Percentiles rank a stretch among this genome's conserved stretches.
Evolutionary conservation across 192 early-diverging fungal genomes (phyloP).

Genomic region (Kappamyces sp.): DNA sequence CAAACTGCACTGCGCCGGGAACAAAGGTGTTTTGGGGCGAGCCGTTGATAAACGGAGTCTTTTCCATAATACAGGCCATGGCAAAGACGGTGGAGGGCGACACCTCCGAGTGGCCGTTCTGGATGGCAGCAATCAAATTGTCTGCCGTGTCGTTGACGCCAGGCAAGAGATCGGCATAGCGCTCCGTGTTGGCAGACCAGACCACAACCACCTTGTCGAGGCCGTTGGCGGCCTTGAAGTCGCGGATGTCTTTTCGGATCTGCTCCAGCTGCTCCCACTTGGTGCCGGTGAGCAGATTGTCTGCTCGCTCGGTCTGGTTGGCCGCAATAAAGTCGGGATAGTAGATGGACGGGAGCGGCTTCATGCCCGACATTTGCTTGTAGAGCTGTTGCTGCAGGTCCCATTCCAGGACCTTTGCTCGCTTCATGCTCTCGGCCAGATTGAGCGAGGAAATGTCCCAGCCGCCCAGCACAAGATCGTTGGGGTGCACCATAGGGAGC

Average conservation of each 20-base stretch:
- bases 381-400: slow-evolving; percentile 92
- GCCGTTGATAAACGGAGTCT: slow-evolving; percentile 96
- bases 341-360: slow-evolving; percentile 94
- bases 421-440: slow-evolving; percentile 88
- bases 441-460: slow-evolving; percentile 92
- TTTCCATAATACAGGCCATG: slow-evolving; percentile 91
- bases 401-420: slow-evolving; percentile 92
- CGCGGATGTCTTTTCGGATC: slow-evolving; percentile 90
- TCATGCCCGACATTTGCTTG: slow-evolving; percentile 70
- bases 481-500: slow-evolving; percentile 94
- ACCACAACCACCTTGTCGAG: slow-evolving; percentile 93
- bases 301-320: slow-evolving; percentile 94
- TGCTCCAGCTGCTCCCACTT: slow-evolving; percentile 91
- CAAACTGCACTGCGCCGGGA: slow-evolving; percentile 85
- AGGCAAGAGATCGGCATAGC: slow-evolving; percentile 75
- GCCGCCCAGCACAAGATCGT: slow-evolving; percentile 94
- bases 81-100: slow-evolving; percentile 96
- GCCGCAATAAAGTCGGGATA: slow-evolving; percentile 99
- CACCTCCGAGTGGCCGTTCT: slow-evolving; percentile 79
- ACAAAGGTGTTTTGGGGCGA: slow-evolving; percentile 99
- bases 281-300: slow-evolving; percentile 79
- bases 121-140: slow-evolving; percentile 79
- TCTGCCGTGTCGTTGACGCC: slow-evolving; percentile 97
- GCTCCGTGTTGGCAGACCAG: slow-evolving; percentile 99
- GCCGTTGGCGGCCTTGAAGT: slow-evolving; percentile 83